These are phyloP conservation scores for Cladosporium sp. DNA, from an alignment of 2,329 filamentous ascomycete species.

Conservation along the genomic window DNA sequence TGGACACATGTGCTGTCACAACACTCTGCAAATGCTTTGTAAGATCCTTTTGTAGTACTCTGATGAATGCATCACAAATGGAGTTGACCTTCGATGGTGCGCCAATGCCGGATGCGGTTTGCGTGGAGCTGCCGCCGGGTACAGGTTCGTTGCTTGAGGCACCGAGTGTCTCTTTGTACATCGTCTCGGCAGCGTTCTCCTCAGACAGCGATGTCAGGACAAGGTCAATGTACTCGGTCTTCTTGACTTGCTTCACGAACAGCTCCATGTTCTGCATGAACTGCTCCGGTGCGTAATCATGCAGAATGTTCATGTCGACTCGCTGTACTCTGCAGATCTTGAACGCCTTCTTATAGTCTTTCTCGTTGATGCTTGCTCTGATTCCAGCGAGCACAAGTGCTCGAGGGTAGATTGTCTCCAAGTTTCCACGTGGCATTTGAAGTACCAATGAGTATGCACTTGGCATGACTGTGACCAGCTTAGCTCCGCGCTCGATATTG, in stretches of 20 bases:
- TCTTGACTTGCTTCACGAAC: slow-evolving; percentile 83
- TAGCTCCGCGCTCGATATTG: slow-evolving; percentile 85
- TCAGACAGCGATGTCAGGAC: slow-evolving; percentile 65
- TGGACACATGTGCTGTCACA: slow-evolving; percentile 93
- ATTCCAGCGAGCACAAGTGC: slow-evolving; percentile 92
- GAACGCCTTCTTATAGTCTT: slow-evolving; percentile 83
- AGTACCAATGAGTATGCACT: slow-evolving; percentile 81
- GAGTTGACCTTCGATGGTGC: slow-evolving; percentile 70
- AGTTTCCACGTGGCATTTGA: slow-evolving; percentile 93
- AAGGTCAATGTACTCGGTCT: slow-evolving; percentile 79
- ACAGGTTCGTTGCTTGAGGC: slow-evolving; percentile 30
- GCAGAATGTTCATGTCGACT: slow-evolving; percentile 96
- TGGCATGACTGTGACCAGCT: slow-evolving; percentile 84
- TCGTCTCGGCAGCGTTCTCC: slow-evolving; percentile 88
- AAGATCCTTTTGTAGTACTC: slow-evolving; percentile 62
- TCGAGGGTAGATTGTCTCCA: slow-evolving; percentile 91
- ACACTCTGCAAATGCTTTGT: slow-evolving; percentile 78
- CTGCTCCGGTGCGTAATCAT: slow-evolving; percentile 85
- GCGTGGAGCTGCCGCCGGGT: slow-evolving; percentile 24
- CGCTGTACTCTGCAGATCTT: slow-evolving; percentile 85
- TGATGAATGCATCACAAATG: slow-evolving; percentile 82
- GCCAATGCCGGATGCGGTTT: neutral
- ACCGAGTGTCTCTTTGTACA: slow-evolving; percentile 84
- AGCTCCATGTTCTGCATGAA: slow-evolving; percentile 74
- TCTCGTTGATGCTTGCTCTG: slow-evolving; percentile 72